These are phyloP conservation scores for Waitea zeae DNA, from an alignment of 1,284 basidiomycete species.

Conservation along the genomic window DNA sequence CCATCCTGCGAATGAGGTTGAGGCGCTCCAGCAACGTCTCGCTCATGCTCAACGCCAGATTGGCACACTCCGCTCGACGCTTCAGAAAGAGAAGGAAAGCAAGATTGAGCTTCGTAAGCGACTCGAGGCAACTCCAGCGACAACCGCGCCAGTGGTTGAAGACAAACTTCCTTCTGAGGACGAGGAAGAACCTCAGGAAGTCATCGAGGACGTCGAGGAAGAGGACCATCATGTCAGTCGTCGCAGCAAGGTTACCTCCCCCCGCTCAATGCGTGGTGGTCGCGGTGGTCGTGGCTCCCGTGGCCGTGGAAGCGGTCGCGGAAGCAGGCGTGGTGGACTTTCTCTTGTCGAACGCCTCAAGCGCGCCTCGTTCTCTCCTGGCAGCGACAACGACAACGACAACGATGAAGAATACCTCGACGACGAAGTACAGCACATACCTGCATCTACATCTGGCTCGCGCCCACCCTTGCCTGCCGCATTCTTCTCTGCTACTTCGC, in stretches of 20 bases:
- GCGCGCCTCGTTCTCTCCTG: too few relatives aligned
- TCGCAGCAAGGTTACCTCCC: not conserved
- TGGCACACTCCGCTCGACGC: conserved; percentile 55
- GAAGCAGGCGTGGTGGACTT: conserved; percentile 30
- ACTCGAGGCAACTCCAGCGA: not conserved
- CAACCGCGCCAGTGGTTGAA: not conserved
- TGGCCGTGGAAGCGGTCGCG: conserved; percentile 14
- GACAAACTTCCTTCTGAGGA: too few relatives aligned
- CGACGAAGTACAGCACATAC: too few relatives aligned
- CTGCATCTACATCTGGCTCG: too few relatives aligned
- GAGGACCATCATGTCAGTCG: not conserved
- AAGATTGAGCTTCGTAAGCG: conserved; percentile 35
- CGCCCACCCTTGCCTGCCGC: too few relatives aligned
- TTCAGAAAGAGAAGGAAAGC: conserved; percentile 67
- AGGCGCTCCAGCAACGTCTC: conserved; percentile 58
- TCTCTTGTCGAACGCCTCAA: conserved; percentile 47
- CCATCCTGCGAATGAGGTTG: conserved; percentile 67
- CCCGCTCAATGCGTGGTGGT: not conserved
- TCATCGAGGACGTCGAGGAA: conserved; percentile 16
- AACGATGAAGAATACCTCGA: conserved; percentile 22
- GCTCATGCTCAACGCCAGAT: conserved; percentile 75
- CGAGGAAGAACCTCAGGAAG: conserved; percentile 25
- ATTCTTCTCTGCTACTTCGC: too few relatives aligned
- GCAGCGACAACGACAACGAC: conserved; percentile 30
- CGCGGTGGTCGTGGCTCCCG: too few relatives aligned